These are phyloP conservation scores for Citrus cavaleriei DNA, from an alignment of 345 rosid genomes.

Conservation along the genomic window DNA sequence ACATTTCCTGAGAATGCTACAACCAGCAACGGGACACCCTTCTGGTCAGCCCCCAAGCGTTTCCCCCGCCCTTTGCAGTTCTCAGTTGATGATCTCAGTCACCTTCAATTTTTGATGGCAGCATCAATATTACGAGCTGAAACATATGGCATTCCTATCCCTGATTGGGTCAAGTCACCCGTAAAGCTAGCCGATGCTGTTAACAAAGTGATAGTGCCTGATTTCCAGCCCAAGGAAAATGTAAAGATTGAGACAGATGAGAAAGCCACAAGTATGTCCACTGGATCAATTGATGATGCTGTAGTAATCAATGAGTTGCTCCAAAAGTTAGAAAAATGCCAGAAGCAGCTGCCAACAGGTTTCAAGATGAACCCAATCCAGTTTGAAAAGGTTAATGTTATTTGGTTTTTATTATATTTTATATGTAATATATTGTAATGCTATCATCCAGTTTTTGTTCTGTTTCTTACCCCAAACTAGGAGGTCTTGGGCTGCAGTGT, in stretches of 20 bases:
- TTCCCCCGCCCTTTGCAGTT: slow-evolving; percentile 65
- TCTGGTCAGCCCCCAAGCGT: slow-evolving; percentile 83
- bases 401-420: not conserved
- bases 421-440: not conserved
- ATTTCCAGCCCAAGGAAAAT: slow-evolving; percentile 58
- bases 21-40: slow-evolving; percentile 62
- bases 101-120: slow-evolving; percentile 64
- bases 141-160: slow-evolving; percentile 73
- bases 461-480: not conserved
- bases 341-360: slow-evolving; percentile 36
- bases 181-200: slow-evolving; percentile 52
- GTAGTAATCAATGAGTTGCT: slow-evolving; percentile 47
- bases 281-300: slow-evolving; percentile 51
- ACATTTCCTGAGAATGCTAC: slow-evolving; percentile 91
- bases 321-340: slow-evolving; percentile 43
- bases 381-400: slow-evolving; percentile 58
- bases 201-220: slow-evolving; percentile 57
- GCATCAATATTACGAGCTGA: slow-evolving; percentile 79
- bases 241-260: slow-evolving; percentile 67
- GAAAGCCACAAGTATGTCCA: slow-evolving; percentile 46
- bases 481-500: not conserved
- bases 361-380: slow-evolving; percentile 71
- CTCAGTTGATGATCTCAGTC: slow-evolving; percentile 64
- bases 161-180: slow-evolving; percentile 66
- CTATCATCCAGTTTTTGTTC: not conserved